Evolutionary conservation across 2,329 filamentous ascomycete genomes (phyloP).

Genomic region (Ilyonectria destructans): DNA sequence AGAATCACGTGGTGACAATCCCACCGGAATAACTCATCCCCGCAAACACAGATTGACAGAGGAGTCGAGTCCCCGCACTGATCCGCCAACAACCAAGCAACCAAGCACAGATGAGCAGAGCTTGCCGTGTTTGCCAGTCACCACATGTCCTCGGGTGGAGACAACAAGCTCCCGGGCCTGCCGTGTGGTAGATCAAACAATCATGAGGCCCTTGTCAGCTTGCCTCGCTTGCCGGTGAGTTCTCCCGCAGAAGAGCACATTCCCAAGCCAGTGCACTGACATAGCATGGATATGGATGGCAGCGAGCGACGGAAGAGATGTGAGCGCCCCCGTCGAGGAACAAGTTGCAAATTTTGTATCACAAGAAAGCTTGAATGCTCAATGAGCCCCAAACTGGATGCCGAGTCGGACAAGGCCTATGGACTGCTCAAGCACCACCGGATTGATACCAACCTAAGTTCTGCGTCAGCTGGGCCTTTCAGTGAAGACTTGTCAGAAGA

Average conservation of each 20-base stretch:
- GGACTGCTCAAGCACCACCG: background rate
- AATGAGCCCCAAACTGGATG: background rate
- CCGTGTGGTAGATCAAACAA: too few relatives aligned
- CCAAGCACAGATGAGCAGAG: too few relatives aligned
- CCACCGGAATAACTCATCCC: too few relatives aligned
- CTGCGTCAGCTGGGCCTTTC: background rate
- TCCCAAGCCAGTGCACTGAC: background rate
- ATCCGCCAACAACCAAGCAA: too few relatives aligned
- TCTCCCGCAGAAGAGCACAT: background rate
- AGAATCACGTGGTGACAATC: too few relatives aligned
- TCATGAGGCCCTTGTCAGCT: conserved; percentile 4
- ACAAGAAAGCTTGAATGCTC: conserved; percentile 17
- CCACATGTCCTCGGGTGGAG: too few relatives aligned
- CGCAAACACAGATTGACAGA: too few relatives aligned
- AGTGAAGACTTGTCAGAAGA: background rate
- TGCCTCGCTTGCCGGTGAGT: conserved; percentile 1
- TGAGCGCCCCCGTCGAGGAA: conserved; percentile 8
- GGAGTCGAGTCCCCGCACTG: too few relatives aligned
- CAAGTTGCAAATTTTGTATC: conserved; percentile 15
- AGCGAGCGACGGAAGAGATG: conserved; percentile 25
- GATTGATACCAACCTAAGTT: background rate
- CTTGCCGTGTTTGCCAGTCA: too few relatives aligned
- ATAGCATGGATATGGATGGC: background rate
- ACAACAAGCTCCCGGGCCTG: too few relatives aligned
- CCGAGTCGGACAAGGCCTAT: background rate